Base-by-base conservation (phyloP, 2,329 filamentous ascomycete genomes). In the Trichoderma sp. region DNA sequence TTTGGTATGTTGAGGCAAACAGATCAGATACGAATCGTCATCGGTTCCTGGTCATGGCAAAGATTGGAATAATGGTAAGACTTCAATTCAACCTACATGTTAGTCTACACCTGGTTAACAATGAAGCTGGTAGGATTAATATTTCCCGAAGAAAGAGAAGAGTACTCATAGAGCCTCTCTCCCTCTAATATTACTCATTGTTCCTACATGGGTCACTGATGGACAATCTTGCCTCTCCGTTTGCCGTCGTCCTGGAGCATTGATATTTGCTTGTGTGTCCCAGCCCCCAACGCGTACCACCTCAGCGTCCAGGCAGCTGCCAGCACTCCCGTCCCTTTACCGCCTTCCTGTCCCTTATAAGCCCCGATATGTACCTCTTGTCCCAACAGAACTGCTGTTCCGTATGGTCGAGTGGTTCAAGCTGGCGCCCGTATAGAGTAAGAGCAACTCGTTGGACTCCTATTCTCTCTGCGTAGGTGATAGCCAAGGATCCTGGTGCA, bases 401-500 rank as follows among this genome's bases (percentile, higher is more conserved):
- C 8, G 36, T 12, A 32, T 69, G 57, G 56, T 61, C 56, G 28
- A 69, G 66, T 32, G 66, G 66, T 67, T 47, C 56, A 47, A 61
- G 18, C 66, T 39, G 26, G 9, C 66, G 39, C 53, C 57, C 53
- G 66, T 69, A 61, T 68, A 68, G 63, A 66, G 65, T 60, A 43
- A 68, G 53, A 68, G 65, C 53, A 68, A 60, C 65, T 68, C 65
- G 65, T 68, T 79, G 77, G 79, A 77, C 79, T 80, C 79, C 78
- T 80, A 79, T 76, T 73, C 73, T 65, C 68, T 34, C 62, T 71
- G 73, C 73, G 73, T 78, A 78, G 75, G 76, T 68, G 76, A 73
- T 51, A 81, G 79, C 77, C 79, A 80, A 80, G 77, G 78, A 80
- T 79, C 79, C 75, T 74, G 79, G 79, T 81, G 77, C 79, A 81